Evolutionary conservation across 2,329 filamentous ascomycete species (phyloP), one percentile per base, ranked within the genome.

Genomic region (Claviceps arundinis): DNA sequence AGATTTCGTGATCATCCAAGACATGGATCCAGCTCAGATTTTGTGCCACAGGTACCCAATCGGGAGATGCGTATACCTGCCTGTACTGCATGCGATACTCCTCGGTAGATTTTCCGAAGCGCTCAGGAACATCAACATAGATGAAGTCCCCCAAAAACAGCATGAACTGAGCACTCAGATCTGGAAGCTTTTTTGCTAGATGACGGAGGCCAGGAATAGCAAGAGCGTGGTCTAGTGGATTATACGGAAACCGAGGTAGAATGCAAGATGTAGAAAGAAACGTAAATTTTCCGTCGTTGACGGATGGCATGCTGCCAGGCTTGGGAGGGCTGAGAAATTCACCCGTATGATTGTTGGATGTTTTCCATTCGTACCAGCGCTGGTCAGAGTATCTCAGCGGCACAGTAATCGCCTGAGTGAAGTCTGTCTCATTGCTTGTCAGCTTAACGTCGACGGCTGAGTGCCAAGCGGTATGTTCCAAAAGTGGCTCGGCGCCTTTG

Each of bases 21-120:
- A 95, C 90, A 62, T 98, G 93, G 45, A 97, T 88, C 93, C 93
- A 98, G 60, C 90, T 94, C n/a, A 97, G 73, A 52, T 89, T 83
- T 58, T 85, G 76, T 1, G 81, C 81, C 11, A 87, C 82, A 0
- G 81, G 72, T 1, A 79, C 74, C 93, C 93, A 98, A 57, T 95
- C 91, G 0, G 91, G 91, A 2, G 90, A 95, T 0, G 88, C 85
- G 63, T 98, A 98, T n/a, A 96, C 84, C 60, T 94, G 89, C 19
- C 91, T 84, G 64, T 98, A 98, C 64, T 96, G 89, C 63, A 88
- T 81, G 48, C 90, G 81, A 65, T 96, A 98, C 61, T 89, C 82
- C 51, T 87, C 82, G 1, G 76, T 71, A 0, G 80, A 76, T 42
- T 77, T 81, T 11, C 89, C 89, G 63, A 90, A 85, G 9, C 85